These are phyloP conservation scores for Hypseocharis bilobata DNA, from an alignment of 441 rosid species.

Conservation along the genomic window DNA sequence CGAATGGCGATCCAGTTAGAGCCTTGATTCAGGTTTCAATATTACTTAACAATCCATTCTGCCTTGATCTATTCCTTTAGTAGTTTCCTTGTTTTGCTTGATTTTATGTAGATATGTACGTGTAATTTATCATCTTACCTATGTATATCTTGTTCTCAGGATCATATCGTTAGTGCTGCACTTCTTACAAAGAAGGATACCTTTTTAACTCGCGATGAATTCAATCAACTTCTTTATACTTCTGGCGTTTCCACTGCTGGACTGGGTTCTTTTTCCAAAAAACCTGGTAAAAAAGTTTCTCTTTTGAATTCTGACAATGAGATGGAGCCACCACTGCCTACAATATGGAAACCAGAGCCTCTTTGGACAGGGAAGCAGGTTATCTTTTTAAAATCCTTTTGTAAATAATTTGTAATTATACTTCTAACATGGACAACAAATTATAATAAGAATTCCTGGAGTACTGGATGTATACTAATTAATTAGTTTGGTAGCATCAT, in stretches of 20 bases:
- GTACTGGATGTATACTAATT: not conserved
- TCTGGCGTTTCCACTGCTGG: constrained; percentile 61
- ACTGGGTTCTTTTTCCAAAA: constrained; percentile 37
- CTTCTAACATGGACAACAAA: not conserved
- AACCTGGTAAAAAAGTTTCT: constrained; percentile 58
- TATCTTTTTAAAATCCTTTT: constrained; percentile 8
- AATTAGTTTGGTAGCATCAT: not conserved
- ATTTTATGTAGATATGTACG: constrained; percentile 5
- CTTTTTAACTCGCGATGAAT: constrained; percentile 60
- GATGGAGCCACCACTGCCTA: constrained; percentile 42
- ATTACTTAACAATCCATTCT: not conserved
- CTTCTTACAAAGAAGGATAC: constrained; percentile 89
- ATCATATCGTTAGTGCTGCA: constrained; percentile 80
- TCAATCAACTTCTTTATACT: constrained; percentile 71
- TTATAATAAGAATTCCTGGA: not conserved
- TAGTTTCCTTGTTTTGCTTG: constrained; percentile 13
- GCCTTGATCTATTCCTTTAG: not conserved
- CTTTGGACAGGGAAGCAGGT: constrained; percentile 99
- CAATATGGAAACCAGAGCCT: constrained; percentile 78
- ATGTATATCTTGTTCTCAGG: constrained; percentile 43
- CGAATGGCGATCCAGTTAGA: constrained; percentile 88
- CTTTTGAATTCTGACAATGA: constrained; percentile 45
- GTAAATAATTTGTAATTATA: not conserved
- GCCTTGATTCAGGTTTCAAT: constrained; percentile 79
- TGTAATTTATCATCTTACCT: constrained; percentile 9